Percentiles rank a stretch among this genome's conserved stretches.
These are phyloP conservation scores for Pythium pectinolyticum DNA, from an alignment of 352 stramenopile species.

Conservation along the genomic window DNA sequence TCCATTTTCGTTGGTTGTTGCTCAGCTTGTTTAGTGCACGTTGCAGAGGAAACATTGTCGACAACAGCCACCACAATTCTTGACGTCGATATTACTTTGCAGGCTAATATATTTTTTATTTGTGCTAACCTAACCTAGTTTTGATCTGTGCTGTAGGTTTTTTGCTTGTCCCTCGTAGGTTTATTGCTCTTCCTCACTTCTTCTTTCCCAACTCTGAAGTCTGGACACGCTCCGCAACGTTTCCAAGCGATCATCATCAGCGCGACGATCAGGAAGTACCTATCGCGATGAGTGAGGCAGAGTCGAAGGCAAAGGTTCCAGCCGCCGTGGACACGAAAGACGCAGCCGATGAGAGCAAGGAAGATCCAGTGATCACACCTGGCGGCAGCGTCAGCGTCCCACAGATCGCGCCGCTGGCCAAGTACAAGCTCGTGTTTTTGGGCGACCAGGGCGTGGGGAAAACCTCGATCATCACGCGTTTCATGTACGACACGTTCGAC, in stretches of 20 bases:
- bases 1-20: conserved; percentile 40
- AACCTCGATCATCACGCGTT: conserved; percentile 99
- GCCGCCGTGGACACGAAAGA: conserved; percentile 22
- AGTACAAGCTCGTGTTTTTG: conserved; percentile 95
- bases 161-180: background rate
- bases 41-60: too few species aligned
- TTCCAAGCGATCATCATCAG: background rate
- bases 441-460: conserved; percentile 98
- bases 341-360: conserved; percentile 19
- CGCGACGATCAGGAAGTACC: too few species aligned
- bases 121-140: too few species aligned
- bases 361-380: conserved; percentile 23
- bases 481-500: conserved; percentile 99
- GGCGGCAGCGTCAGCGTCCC: conserved; percentile 42
- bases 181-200: background rate
- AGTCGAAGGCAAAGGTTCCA: conserved; percentile 13
- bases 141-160: background rate
- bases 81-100: conserved; percentile 6
- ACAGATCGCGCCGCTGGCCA: conserved; percentile 89
- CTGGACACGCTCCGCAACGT: conserved; percentile 3
- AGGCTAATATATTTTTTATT: background rate
- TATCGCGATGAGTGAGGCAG: conserved; percentile 21
- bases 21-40: background rate
- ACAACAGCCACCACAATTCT: conserved; percentile 7
- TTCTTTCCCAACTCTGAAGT: background rate